A percentile compares a stretch with the other conserved stretches of the same genome.
These are phyloP conservation scores for Bremia lactucae DNA, from an alignment of 352 stramenopile genomes.

Conservation along the genomic window DNA sequence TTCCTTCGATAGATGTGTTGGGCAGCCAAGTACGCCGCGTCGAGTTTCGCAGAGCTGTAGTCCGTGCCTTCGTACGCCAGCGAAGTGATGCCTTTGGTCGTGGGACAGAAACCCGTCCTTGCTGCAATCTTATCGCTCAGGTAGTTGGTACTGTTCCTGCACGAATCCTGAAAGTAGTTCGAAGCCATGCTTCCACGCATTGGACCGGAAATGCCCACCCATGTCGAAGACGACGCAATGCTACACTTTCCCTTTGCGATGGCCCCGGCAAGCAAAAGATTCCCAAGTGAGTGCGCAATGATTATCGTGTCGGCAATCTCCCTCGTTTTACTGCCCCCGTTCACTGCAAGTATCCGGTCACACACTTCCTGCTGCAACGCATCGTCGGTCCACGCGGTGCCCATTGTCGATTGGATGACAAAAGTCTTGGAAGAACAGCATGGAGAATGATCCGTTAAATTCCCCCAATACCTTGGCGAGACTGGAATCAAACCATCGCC, in stretches of 20 bases:
- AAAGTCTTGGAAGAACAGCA: slow-evolving; percentile 31
- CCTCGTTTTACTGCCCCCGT: slow-evolving; percentile 5
- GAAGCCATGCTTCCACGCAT: slow-evolving; percentile 37
- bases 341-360: slow-evolving; percentile 13
- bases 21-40: slow-evolving; percentile 23
- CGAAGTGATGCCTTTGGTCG: slow-evolving; percentile 13
- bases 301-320: slow-evolving; percentile 27
- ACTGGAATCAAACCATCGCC: slow-evolving; percentile 7
- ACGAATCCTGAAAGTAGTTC: slow-evolving; percentile 28
- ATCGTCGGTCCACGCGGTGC: slow-evolving; percentile 24
- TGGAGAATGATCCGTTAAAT: slow-evolving; percentile 21
- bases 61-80: slow-evolving; percentile 25
- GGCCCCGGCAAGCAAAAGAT: slow-evolving; percentile 22
- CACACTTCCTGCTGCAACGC: slow-evolving; percentile 27
- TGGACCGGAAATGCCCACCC: slow-evolving; percentile 23
- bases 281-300: slow-evolving; percentile 35
- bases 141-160: slow-evolving; percentile 15
- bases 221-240: slow-evolving; percentile 18
- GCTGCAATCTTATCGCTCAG: slow-evolving; percentile 12
- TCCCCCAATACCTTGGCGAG: slow-evolving; percentile 19
- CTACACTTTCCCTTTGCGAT: slow-evolving; percentile 16
- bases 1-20: slow-evolving; percentile 20
- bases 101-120: slow-evolving; percentile 19
- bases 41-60: slow-evolving; percentile 10
- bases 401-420: slow-evolving; percentile 20